A percentile compares a stretch with the other conserved stretches of the same genome.
Conservation (phyloP, 805 yeast genomes). For the Isabelozyma pseudorhagii region DNA sequence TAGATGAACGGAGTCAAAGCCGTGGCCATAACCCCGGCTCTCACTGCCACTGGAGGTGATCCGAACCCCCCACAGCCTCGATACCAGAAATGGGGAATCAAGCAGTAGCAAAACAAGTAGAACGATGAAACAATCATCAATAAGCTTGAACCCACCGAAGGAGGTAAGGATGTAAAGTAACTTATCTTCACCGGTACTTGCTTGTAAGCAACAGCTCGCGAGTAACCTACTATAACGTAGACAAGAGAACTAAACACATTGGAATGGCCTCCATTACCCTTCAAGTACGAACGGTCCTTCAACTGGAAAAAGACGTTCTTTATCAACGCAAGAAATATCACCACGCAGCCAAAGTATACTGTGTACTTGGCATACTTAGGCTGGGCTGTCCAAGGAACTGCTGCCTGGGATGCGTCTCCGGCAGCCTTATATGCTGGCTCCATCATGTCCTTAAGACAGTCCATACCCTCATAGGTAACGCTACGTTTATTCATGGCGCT, state of each 20-base stretch:
- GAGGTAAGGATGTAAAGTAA: constrained; percentile 29
- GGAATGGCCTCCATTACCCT: constrained; percentile 4
- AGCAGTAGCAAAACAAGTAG: constrained; percentile 35
- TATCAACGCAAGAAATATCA: constrained; percentile 28
- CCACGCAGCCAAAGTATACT: constrained; percentile 37
- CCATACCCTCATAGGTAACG: constrained; percentile 31
- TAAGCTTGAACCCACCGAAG: constrained; percentile 33
- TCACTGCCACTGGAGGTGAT: constrained; percentile 54
- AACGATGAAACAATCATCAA: constrained; percentile 32
- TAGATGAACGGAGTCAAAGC: constrained; percentile 51
- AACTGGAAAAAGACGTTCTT: constrained; percentile 28
- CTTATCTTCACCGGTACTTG: constrained; percentile 23
- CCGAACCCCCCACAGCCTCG: constrained; percentile 55
- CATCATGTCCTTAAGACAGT: constrained; percentile 33
- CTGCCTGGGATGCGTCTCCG: constrained; percentile 24
- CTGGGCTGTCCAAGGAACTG: constrained; percentile 24
- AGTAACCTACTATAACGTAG: constrained; percentile 30
- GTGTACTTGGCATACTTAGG: constrained; percentile 35
- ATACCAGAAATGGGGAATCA: constrained; percentile 49
- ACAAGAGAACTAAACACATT: constrained; percentile 17
- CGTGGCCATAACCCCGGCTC: constrained; percentile 50
- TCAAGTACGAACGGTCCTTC: constrained; percentile 18
- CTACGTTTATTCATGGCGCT: constrained; percentile 5
- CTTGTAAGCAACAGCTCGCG: constrained; percentile 31
- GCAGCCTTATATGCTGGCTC: constrained; percentile 17